These are phyloP conservation scores for Daldinia decipiens DNA, from an alignment of 495 filamentous ascomycete species.

Conservation along the genomic window DNA sequence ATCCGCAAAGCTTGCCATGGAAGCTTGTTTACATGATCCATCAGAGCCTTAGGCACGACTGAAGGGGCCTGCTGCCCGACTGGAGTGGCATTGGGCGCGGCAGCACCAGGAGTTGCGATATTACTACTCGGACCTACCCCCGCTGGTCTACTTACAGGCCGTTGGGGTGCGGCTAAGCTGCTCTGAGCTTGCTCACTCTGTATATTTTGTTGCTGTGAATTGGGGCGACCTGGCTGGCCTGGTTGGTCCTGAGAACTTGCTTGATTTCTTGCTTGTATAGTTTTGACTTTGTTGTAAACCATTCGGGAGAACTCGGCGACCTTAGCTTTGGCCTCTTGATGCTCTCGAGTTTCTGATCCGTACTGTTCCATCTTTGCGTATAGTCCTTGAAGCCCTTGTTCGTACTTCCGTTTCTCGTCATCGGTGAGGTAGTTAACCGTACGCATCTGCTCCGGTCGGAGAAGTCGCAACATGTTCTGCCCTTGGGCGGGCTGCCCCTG, in stretches of 20 bases:
- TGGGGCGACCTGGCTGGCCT: slow-evolving; percentile 15
- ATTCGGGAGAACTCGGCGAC: slow-evolving; percentile 72
- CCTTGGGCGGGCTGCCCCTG: slow-evolving; percentile 50
- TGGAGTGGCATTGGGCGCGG: slow-evolving; percentile 24
- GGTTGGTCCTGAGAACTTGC: slow-evolving; percentile 28
- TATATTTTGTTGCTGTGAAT: slow-evolving; percentile 27
- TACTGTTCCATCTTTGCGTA: slow-evolving; percentile 70
- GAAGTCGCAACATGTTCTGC: slow-evolving; percentile 35
- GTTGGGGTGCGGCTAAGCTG: slow-evolving; percentile 18
- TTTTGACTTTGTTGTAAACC: slow-evolving; percentile 67
- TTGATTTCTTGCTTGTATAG: slow-evolving; percentile 35
- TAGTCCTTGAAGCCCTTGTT: slow-evolving; percentile 67
- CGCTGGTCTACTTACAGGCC: slow-evolving; percentile 41
- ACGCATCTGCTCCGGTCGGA: slow-evolving; percentile 61
- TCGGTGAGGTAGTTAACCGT: slow-evolving; percentile 57
- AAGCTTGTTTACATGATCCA: slow-evolving; percentile 52
- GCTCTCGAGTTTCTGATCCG: slow-evolving; percentile 64
- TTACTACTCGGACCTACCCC: slow-evolving; percentile 25
- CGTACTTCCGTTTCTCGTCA: slow-evolving; percentile 73
- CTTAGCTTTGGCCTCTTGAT: slow-evolving; percentile 70
- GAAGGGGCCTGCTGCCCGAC: slow-evolving; percentile 12
- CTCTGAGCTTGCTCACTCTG: slow-evolving; percentile 37
- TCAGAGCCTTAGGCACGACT: slow-evolving; percentile 45
- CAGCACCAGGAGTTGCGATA: slow-evolving; percentile 22
- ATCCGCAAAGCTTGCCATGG: slow-evolving; percentile 44